These are phyloP conservation scores for Coniferiporia sulphurascens DNA, from an alignment of 1,284 basidiomycete genomes.

Conservation along the genomic window DNA sequence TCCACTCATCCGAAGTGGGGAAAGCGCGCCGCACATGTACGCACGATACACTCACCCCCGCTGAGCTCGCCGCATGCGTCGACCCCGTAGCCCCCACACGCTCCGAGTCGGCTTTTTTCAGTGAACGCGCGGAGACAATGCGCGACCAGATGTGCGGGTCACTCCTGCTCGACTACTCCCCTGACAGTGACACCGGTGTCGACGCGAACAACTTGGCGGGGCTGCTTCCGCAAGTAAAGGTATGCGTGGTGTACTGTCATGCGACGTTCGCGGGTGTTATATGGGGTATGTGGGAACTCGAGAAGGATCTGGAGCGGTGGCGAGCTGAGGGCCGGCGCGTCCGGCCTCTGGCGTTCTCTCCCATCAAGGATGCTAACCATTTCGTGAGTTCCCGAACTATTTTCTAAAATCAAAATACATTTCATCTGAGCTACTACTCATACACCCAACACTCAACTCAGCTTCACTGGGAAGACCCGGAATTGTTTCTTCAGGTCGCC, in stretches of 20 bases:
- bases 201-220: too few relatives aligned
- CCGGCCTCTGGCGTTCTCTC: slow-evolving; percentile 19
- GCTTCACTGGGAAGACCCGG: too few relatives aligned
- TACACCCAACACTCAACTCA: too few relatives aligned
- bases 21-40: not conserved
- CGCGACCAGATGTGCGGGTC: not conserved
- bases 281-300: slow-evolving; percentile 22
- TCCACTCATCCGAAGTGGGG: not conserved
- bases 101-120: slow-evolving; percentile 5
- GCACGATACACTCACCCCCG: slow-evolving; percentile 1
- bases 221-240: slow-evolving; percentile 4
- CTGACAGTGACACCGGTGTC: too few relatives aligned
- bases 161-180: not conserved
- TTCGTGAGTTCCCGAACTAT: slow-evolving; percentile 20
- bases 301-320: slow-evolving; percentile 18
- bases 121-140: not conserved
- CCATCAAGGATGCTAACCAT: slow-evolving; percentile 24
- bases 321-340: slow-evolving; percentile 12
- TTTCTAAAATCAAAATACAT: too few relatives aligned
- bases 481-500: too few relatives aligned
- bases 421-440: not conserved
- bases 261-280: slow-evolving; percentile 18
- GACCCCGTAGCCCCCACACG: slow-evolving; percentile 6
- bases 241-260: slow-evolving; percentile 5
- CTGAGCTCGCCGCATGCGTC: slow-evolving; percentile 4